Base-by-base conservation (phyloP, 176 grass and related monocot genomes). In the Dactylis glomerata region DNA sequence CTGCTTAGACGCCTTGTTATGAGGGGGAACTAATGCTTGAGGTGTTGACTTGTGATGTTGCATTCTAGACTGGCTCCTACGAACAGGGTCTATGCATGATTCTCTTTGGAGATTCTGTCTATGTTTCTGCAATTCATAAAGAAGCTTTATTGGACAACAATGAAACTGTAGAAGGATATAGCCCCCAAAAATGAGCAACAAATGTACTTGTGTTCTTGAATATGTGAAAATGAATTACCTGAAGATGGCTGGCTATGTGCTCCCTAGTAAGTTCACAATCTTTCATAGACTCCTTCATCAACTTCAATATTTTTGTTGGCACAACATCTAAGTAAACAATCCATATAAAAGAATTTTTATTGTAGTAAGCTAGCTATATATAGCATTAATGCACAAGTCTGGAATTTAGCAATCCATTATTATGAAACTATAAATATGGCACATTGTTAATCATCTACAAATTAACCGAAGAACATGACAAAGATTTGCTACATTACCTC, bases 241-340 rank as follows among this genome's bases (percentile, higher is more conserved):
- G 71, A 74, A 91, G 76, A 23, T 91, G 81, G 75, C 85, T 91
- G 22, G 85, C 85, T 56, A 91, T 55, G 19, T 87, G 70, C 11
- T 76, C 70, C 8, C 89, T 87, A 0, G 41, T 87, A 3, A 91
- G 8, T 32, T n/a, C n/a, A n/a, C n/a, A n/a, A n/a, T n/a, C n/a
- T n/a, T n/a, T n/a, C n/a, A 17, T 51, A n/a, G 20, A 0, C 4
- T 76, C 24, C 28, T 77, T 44, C 81, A 91, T 91, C 69, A 44
- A 27, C 2, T 32, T 13, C 16, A 91, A 63, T 50, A 91, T 91
- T 84, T 52, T 84, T 7, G 12, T 87, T 0, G 89, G 89, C 76
- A 87, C 70, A 4, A 31, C 58, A 8, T 54, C 80, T 87, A 46
- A 56, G 40, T 3, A 82, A 58, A 66, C 32, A 47, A 19, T 30